Evolutionary conservation across 2,329 filamentous ascomycete genomes (phyloP).

Genomic region (Ascocoryne sarcoides): DNA sequence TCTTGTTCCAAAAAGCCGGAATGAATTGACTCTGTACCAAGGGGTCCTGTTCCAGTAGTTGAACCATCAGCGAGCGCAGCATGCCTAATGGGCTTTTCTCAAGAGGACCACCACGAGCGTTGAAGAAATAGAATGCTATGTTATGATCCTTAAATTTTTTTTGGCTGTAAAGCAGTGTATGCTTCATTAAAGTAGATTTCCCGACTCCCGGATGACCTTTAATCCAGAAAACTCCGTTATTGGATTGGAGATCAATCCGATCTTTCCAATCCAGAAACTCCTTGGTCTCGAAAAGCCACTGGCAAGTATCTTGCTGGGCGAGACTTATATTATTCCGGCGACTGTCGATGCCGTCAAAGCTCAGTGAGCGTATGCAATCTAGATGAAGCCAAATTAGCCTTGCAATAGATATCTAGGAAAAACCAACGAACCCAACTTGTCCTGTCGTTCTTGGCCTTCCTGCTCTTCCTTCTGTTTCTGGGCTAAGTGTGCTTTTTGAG

Average conservation of each 20-base stretch:
- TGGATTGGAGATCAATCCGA: conserved; percentile 15
- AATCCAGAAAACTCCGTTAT: conserved; percentile 39
- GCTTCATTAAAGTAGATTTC: conserved; percentile 37
- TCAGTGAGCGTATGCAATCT: not conserved
- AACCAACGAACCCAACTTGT: too few relatives aligned
- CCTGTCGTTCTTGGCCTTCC: too few relatives aligned
- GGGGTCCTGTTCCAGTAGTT: not conserved
- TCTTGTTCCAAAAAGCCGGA: not conserved
- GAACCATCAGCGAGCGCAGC: not conserved
- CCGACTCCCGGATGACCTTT: conserved; percentile 38
- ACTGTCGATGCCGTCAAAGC: not conserved
- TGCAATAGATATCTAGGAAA: too few relatives aligned
- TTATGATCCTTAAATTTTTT: conserved; percentile 1
- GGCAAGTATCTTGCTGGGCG: not conserved
- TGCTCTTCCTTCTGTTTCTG: too few relatives aligned
- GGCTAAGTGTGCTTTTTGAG: too few relatives aligned
- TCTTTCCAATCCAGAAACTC: conserved; percentile 30
- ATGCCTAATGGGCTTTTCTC: conserved; percentile 27
- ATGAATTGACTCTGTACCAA: not conserved
- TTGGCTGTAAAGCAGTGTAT: not conserved
- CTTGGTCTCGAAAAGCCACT: not conserved
- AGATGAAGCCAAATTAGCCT: too few relatives aligned
- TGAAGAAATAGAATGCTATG: too few relatives aligned
- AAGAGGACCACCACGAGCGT: conserved; percentile 22
- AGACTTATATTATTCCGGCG: not conserved